These are phyloP conservation scores for Sinapis alba DNA, from an alignment of 441 rosid genomes.

Conservation along the genomic window DNA sequence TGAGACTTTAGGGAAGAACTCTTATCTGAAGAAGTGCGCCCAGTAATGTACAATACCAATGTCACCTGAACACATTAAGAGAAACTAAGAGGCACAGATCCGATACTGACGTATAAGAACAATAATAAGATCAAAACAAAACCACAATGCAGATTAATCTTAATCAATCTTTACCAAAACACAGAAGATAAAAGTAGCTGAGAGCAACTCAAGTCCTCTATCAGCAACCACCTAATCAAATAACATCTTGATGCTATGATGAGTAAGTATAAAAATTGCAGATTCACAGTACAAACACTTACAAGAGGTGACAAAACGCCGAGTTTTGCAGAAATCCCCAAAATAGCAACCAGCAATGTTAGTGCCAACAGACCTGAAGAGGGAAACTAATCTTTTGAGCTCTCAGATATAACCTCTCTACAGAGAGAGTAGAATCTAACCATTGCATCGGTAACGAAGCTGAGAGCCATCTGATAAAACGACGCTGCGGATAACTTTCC, in stretches of 20 bases:
- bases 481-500: slow-evolving; percentile 71
- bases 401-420: slow-evolving; percentile 2
- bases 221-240: slow-evolving; percentile 67
- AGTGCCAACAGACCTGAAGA: slow-evolving; percentile 66
- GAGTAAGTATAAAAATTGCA: not conserved
- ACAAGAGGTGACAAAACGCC: slow-evolving; percentile 67
- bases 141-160: not conserved
- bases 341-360: slow-evolving; percentile 54
- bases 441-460: slow-evolving; percentile 77
- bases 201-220: slow-evolving; percentile 80
- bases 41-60: slow-evolving; percentile 56
- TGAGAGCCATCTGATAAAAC: slow-evolving; percentile 71
- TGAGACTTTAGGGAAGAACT: slow-evolving; percentile 82
- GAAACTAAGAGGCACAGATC: not conserved
- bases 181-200: slow-evolving; percentile 72
- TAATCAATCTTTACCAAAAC: slow-evolving; percentile 56
- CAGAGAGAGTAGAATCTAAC: slow-evolving; percentile 34
- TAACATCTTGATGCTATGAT: slow-evolving; percentile 8
- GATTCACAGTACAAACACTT: slow-evolving; percentile 28
- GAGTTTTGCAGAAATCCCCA: slow-evolving; percentile 62
- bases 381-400: not conserved
- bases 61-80: slow-evolving; percentile 38
- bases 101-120: not conserved
- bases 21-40: slow-evolving; percentile 58
- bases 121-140: not conserved